Evolutionary conservation across 2,329 filamentous ascomycete genomes (phyloP), one percentile per base, ranked within the genome.

Genomic region (Proliferodiscus dingleyae): DNA sequence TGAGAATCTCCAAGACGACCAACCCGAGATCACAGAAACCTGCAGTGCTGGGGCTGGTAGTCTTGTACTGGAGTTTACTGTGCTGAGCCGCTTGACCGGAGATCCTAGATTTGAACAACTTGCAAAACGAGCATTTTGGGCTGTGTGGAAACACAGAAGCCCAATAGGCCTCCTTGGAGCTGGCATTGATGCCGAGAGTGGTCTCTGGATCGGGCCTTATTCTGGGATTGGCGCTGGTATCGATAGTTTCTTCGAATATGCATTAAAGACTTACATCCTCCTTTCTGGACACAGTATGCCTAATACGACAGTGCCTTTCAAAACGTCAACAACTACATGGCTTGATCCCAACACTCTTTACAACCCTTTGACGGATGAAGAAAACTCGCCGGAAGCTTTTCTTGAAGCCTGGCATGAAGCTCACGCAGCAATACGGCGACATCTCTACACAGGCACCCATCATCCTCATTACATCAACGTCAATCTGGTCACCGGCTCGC

Each of bases 201-300:
- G 91, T 0, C 76, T 85, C 55, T 98, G 93, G 93, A 83, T 93
- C 26, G 85, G 85, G 7, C 78, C 87, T 2, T 90, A 88, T 64
- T 84, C 91, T n/a, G 91, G 93, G 23, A 95, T 98, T 57, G 93
- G 93, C 40, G 93, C 93, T 6, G 93, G 93, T 30, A 89, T 95
- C 60, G 93, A 98, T 69, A 96, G 90, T 68, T 98, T 98, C 69
- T 97, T 95, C 61, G 93, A 98, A 68, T 98, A 98, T 66, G 90
- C 93, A 3, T 77, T 97, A 59, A 98, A 98, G 68, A 89, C 89
- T 15, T 83, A 95, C 62, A 87, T 98, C 49, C 69, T 98, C 19
- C 78, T 97, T 18, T 95, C 91, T 2, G 87, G 88, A 1, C 80
- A 85, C 47, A 74, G 73, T 11, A 64, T 74, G 49, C 78, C 78